Base-by-base conservation (phyloP, 2,329 filamentous ascomycete species). In the Curvularia lunata region DNA sequence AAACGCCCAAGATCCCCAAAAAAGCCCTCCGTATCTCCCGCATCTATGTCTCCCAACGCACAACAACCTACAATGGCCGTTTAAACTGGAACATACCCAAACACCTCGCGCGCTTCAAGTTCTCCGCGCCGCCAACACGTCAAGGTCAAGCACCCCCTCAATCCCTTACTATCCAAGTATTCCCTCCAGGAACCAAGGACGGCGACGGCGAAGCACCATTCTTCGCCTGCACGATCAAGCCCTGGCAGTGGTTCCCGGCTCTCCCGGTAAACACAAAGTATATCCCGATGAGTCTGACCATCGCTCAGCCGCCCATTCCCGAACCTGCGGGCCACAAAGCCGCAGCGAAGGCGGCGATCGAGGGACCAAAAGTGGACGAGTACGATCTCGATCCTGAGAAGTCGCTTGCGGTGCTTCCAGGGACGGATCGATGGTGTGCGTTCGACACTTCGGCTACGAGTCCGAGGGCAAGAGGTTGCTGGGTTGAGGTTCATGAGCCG, bases 51-150 rank as follows among this genome's bases (percentile, higher is more conserved):
- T 73, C 70, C 27, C 71, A 75, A 40, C 66, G 68, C 53, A 71
- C 67, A 9, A 75, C 72, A 10, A 56, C 58, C 13, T 74, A 75
- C 61, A 75, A 75, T 49, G 71, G 72, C 34, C 70, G 72, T 32
- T 42, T 70, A 3, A 74, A 75, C 48, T 75, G 72, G 70, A 73
- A 75, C 59, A 75, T 76, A 25, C 69, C 73, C 10, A 75, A 76
- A 53, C 70, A 74, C 56, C 68, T 75, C 18, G 71, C 72, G 0
- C 71, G 73, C 23, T 75, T 75, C 59, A 53, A 60, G 13, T 76
- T 74, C 59, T 73, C 70, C 13, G 62, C 69, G 0, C 70, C 70
- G 0, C 53, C 61, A 3, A 71, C 69, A 1, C 34, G 59, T 0
- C 49, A 54, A 7, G 66, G 65, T 10, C 42, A 47, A 8, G 53